Percentiles rank a stretch among this genome's conserved stretches.
phyloP scores from a whole-genome alignment of 805 yeast species.

The Candida cerambycidarum region DNA sequence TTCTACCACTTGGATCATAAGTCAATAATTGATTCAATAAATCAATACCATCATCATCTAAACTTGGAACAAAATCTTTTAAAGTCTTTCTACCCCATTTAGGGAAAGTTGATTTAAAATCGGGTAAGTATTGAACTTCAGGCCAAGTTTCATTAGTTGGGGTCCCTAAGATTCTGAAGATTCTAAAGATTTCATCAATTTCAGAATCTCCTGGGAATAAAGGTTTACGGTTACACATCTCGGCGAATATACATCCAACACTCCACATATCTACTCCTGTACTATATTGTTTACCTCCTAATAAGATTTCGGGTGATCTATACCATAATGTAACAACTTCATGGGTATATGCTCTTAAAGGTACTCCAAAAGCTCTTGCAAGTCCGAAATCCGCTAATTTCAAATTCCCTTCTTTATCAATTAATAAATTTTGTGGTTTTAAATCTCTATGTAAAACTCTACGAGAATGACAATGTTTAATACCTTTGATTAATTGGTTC shows the following conservation, averaged over 20 bases:
- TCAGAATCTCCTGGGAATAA: conserved; percentile 97
- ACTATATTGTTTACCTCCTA: conserved; percentile 96
- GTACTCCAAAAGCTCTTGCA: conserved; percentile 97
- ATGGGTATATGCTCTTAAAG: conserved; percentile 93
- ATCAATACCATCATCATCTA: conserved; percentile 84
- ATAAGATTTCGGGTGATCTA: conserved; percentile 90
- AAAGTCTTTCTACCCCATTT: conserved; percentile 79
- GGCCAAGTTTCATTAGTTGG: conserved; percentile 96
- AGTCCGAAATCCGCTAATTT: conserved; percentile 82
- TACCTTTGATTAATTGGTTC: conserved; percentile 89
- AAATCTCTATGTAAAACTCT: conserved; percentile 93
- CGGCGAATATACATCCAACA: conserved; percentile 96
- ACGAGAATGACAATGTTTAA: conserved; percentile 90
- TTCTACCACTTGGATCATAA: conserved; percentile 91
- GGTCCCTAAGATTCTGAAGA: conserved; percentile 89
- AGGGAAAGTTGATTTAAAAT: conserved; percentile 90
- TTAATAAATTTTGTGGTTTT: conserved; percentile 93
- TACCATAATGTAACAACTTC: conserved; percentile 99
- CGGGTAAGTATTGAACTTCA: conserved; percentile 86
- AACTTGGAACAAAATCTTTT: conserved; percentile 68
- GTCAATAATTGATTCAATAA: conserved; percentile 74
- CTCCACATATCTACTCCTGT: conserved; percentile 99
- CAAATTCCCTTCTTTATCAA: conserved; percentile 92
- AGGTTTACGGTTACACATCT: conserved; percentile 95
- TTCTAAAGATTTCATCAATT: conserved; percentile 93